A percentile compares a stretch with the other conserved stretches of the same genome.
Evolutionary conservation across 2,329 filamentous ascomycete species (phyloP).

Genomic region (Byssochlamys sp.): DNA sequence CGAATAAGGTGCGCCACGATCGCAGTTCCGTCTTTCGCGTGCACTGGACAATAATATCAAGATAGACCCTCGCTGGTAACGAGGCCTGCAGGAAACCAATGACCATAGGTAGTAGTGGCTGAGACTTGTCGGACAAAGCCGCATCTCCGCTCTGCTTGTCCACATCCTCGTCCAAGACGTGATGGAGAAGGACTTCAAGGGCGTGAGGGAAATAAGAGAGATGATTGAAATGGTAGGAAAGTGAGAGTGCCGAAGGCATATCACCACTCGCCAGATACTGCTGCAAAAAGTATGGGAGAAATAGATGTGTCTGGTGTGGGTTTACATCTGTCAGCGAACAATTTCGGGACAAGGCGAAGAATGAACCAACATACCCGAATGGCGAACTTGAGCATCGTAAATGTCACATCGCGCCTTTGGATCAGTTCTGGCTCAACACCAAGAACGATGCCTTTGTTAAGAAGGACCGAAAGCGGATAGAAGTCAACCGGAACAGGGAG

Average conservation of each 20-base stretch:
- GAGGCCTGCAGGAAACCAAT: constrained; percentile 59
- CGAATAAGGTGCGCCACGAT: constrained; percentile 89
- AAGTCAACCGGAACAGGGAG: constrained; percentile 83
- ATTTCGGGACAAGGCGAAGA: constrained; percentile 2
- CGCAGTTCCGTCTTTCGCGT: constrained; percentile 93
- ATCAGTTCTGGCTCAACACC: constrained; percentile 87
- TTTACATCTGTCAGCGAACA: neutral
- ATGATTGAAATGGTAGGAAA: constrained; percentile 76
- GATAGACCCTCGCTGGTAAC: constrained; percentile 61
- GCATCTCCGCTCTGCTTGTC: constrained; percentile 45
- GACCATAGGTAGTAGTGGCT: constrained; percentile 38
- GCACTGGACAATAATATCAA: constrained; percentile 92
- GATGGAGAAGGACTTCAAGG: constrained; percentile 81
- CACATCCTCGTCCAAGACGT: constrained; percentile 88
- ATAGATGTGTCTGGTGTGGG: constrained; percentile 69
- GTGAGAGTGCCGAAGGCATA: constrained; percentile 66
- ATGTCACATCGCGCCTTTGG: constrained; percentile 83
- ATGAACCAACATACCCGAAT: constrained; percentile 60
- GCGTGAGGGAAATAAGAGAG: constrained; percentile 89
- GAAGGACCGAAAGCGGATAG: constrained; percentile 76
- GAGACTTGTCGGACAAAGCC: constrained; percentile 16
- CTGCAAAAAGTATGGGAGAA: constrained; percentile 77
- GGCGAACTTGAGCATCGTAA: constrained; percentile 78
- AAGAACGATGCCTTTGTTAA: constrained; percentile 82
- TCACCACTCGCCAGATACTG: constrained; percentile 68